These are phyloP conservation scores for Alternaria brassicae DNA, from an alignment of 2,329 filamentous ascomycete genomes.

Conservation along the genomic window DNA sequence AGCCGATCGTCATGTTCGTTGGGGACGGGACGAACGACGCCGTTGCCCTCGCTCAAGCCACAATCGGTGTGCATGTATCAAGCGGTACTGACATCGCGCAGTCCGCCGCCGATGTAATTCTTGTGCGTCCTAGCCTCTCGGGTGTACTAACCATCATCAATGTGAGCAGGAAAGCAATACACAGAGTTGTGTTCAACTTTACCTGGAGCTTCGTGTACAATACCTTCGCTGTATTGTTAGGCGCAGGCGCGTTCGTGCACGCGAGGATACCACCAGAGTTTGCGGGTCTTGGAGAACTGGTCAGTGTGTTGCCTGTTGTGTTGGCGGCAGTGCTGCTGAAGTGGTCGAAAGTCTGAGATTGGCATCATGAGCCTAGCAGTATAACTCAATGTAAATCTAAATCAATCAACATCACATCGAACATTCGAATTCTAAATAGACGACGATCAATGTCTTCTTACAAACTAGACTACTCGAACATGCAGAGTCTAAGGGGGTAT, in stretches of 20 bases:
- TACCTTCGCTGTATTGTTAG: constrained; percentile 70
- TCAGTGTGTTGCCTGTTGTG: constrained; percentile 76
- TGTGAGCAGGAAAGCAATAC: constrained; percentile 54
- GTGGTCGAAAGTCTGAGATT: constrained; percentile 37
- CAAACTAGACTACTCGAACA: not conserved
- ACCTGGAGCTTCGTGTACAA: constrained; percentile 76
- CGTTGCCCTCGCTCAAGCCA: constrained; percentile 72
- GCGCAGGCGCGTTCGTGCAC: constrained; percentile 63
- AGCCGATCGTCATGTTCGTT: constrained; percentile 66
- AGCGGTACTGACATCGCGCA: constrained; percentile 67
- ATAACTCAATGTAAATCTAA: not conserved
- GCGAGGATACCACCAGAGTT: constrained; percentile 68
- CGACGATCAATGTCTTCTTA: not conserved
- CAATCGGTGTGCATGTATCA: constrained; percentile 73
- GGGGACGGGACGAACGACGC: constrained; percentile 88
- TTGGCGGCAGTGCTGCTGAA: constrained; percentile 59
- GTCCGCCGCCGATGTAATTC: constrained; percentile 71
- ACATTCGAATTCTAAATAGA: not conserved
- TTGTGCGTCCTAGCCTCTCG: constrained; percentile 60
- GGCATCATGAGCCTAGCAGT: too few species aligned
- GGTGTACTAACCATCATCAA: constrained; percentile 65
- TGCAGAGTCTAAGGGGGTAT: constrained; percentile 2
- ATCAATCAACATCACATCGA: not conserved
- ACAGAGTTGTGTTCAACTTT: constrained; percentile 69
- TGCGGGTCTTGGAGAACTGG: constrained; percentile 74